Evolutionary conservation across 2,329 filamentous ascomycete genomes (phyloP).

Genomic region (Neophaeococcomyces aloes): DNA sequence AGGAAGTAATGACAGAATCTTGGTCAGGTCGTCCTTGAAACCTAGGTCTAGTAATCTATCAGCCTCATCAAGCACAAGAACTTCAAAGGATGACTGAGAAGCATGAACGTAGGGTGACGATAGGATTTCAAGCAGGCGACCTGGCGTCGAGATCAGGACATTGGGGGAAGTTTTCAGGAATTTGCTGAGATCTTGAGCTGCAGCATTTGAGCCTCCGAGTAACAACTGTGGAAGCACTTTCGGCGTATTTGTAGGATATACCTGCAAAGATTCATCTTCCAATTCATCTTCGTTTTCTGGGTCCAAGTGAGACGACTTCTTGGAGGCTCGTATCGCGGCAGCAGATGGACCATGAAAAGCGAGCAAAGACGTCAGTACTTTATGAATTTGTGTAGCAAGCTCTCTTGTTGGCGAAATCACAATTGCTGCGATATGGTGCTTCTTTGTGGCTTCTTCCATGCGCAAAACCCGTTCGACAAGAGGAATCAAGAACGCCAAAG

Average conservation of each 20-base stretch:
- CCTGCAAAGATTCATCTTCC: conserved; percentile 8
- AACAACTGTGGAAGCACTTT: conserved; percentile 76
- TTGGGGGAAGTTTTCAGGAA: conserved; percentile 83
- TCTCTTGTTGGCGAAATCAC: conserved; percentile 89
- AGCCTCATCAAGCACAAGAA: conserved; percentile 86
- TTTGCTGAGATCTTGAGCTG: conserved; percentile 73
- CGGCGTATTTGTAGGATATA: conserved; percentile 29
- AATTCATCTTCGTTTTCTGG: conserved; percentile 28
- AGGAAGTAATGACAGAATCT: conserved; percentile 60
- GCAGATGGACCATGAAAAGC: conserved; percentile 75
- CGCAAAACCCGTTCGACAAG: conserved; percentile 72
- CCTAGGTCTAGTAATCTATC: conserved; percentile 86
- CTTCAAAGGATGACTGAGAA: conserved; percentile 79
- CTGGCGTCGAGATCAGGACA: conserved; percentile 80
- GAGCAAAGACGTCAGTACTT: conserved; percentile 65
- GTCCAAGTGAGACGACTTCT: conserved; percentile 24
- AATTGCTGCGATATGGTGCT: conserved; percentile 80
- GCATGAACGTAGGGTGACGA: conserved; percentile 80
- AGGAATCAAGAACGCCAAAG: conserved; percentile 73
- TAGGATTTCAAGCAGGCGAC: conserved; percentile 76
- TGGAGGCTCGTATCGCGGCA: conserved; percentile 31
- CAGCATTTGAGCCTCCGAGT: conserved; percentile 68
- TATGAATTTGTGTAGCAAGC: conserved; percentile 79
- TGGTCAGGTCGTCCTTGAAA: conserved; percentile 83
- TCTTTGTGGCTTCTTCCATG: conserved; percentile 71